Base-by-base conservation (phyloP, 257 asterid species). In the Buddleja alternifolia region DNA sequence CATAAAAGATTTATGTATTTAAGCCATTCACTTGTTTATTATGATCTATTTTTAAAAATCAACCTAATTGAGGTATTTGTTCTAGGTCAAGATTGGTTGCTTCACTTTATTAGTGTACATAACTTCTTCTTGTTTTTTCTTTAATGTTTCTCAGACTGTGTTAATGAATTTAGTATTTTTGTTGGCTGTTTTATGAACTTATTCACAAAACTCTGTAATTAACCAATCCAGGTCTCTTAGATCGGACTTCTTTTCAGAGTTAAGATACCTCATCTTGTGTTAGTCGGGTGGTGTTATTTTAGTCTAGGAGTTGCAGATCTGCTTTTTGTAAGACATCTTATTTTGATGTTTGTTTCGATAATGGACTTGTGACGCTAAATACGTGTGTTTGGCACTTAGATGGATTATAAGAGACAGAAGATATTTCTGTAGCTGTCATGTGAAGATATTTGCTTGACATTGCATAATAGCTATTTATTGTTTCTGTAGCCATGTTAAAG, bases 351-450 rank as follows among this genome's bases (percentile, higher is more conserved):
- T n/a, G 46, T 12, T 57, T 10, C 5, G 10, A 42, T 39, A 7
- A 20, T 42, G 37, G 52, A 7, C 37, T 4, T 39, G 14, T 4
- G 5, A 7, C 25, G 45, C 17, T 10, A 63, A 4, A 47, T 56
- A 2, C 21, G 8, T 4, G 1, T 8, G 65, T 12, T 55, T n/a
- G 1, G 9, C 3, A 34, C 63, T 56, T 25, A 6, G 10, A 25
- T 40, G 24, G 67, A 40, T 62, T 5, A 9, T n/a, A n/a, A 36
- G 7, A 29, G 61, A 69, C 36, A 52, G 47, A 69, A 45, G 15
- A 37, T 60, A 21, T 51, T 47, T 29, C 21, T 69, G 67, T 32
- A 10, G 61, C 21, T n/a, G 24, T 57, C 63, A 32, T 32, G 14
- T 57, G 24, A 15, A 8, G 12, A 7, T n/a, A 25, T 29, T 32